A percentile compares a stretch with the other conserved stretches of the same genome.
phyloP scores from a whole-genome alignment of 495 filamentous ascomycete species.

The Sphaerosporella brunnea region DNA sequence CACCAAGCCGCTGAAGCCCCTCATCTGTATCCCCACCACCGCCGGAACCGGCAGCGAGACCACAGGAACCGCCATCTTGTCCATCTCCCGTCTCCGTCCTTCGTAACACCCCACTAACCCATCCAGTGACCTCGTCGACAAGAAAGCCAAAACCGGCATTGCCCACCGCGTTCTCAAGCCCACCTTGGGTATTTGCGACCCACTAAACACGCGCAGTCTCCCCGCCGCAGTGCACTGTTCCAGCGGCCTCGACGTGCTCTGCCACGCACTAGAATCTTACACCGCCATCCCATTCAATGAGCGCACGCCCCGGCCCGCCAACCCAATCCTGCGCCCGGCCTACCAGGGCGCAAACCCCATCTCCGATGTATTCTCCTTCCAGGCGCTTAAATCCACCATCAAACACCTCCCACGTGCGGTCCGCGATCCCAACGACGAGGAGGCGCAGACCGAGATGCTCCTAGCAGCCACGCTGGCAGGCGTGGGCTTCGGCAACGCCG shows the following conservation, averaged over 20 bases:
- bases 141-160: slow-evolving; percentile 83
- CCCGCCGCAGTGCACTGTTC: slow-evolving; percentile 74
- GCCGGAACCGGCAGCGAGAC: slow-evolving; percentile 92
- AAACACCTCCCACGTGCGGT: slow-evolving; percentile 82
- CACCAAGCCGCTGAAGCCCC: slow-evolving; percentile 54
- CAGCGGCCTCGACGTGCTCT: slow-evolving; percentile 85
- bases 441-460: slow-evolving; percentile 87
- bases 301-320: slow-evolving; percentile 63
- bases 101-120: not conserved
- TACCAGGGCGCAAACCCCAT: slow-evolving; percentile 98
- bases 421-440: slow-evolving; percentile 69
- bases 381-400: slow-evolving; percentile 58
- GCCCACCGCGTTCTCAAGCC: slow-evolving; percentile 90
- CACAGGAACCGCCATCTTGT: slow-evolving; percentile 90
- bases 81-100: too few species aligned
- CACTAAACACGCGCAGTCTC: slow-evolving; percentile 88
- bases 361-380: slow-evolving; percentile 82
- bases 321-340: slow-evolving; percentile 75
- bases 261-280: slow-evolving; percentile 84
- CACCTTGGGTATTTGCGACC: slow-evolving; percentile 89
- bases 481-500: slow-evolving; percentile 92
- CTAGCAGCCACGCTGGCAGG: slow-evolving; percentile 86
- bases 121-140: slow-evolving; percentile 53
- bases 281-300: slow-evolving; percentile 88
- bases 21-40: slow-evolving; percentile 88